Base-by-base conservation (phyloP, 352 stramenopile species). In the Globisporangium mamillatum region DNA sequence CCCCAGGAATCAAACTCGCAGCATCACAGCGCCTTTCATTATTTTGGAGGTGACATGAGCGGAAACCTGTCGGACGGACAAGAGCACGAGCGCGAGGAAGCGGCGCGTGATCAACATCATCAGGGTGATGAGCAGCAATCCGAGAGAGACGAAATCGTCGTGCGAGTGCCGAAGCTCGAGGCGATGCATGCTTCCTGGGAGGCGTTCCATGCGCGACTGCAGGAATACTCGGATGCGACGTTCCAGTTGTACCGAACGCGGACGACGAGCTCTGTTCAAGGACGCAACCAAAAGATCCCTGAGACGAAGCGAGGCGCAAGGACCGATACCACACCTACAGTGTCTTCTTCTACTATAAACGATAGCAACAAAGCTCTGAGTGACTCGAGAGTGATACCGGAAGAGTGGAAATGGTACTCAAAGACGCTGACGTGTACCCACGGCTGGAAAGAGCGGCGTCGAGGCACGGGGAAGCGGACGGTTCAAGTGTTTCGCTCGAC, bases 381-480 rank as follows among this genome's bases (percentile, higher is more conserved):
- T 4, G 58, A 69, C 18, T 67, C 78, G 20, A 68, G 75, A 4
- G 68, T 76, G 52, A 93, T 93, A 7, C 85, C 85, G 0, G 81
- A 88, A 38, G 70, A 80, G 8, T 93, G 78, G 83, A 81, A 84
- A 68, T 93, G 85, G 85, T 93, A 93, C 58, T 92, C 84, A 0
- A 93, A 93, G 66, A 93, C 85, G 0, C 62, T 93, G 8, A 92
- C 81, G 50, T 93, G 85, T 22, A 93, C 85, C 0, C 85, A 93
- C 68, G 85, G 85, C n/a, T 93, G 85, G 85, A 93, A 93, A 54
- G 81, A 91, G 70, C 81, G 85, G 50, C 82, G 80, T 8, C 81
- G 85, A 36, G 85, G 85, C 1, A 75, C 78, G 10, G 85, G 83
- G 1, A 93, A 93, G 58, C 83, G 85, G 29, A 81, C 73, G 6